These are phyloP conservation scores for Vigna angularis DNA, from an alignment of 306 rosid species.

Conservation along the genomic window DNA sequence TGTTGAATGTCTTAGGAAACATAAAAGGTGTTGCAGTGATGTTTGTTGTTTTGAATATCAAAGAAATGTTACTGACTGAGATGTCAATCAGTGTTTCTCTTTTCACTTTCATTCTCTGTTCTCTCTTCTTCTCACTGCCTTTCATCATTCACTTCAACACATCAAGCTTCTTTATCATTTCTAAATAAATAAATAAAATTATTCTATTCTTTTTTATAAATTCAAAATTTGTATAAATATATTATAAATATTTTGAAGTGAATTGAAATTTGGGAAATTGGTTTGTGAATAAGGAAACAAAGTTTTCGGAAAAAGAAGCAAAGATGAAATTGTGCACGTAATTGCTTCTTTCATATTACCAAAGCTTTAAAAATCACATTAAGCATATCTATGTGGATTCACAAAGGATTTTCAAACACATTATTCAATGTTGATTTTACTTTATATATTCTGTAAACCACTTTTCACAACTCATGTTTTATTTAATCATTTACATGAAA, in stretches of 20 bases:
- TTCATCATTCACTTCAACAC: too few species aligned
- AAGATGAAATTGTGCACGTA: conserved; percentile 9
- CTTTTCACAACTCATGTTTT: not conserved
- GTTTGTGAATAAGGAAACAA: conserved; percentile 25
- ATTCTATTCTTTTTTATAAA: too few species aligned
- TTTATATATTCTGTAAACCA: not conserved
- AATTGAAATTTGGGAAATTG: not conserved
- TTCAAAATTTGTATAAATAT: too few species aligned
- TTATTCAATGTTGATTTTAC: conserved; percentile 39
- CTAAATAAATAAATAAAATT: too few species aligned
- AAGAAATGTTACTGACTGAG: not conserved
- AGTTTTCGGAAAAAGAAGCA: conserved; percentile 34
- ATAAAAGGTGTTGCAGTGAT: not conserved
- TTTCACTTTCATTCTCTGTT: not conserved
- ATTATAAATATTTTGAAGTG: not conserved
- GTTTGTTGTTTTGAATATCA: too few species aligned
- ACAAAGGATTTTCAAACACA: conserved; percentile 43
- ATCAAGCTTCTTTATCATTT: too few species aligned
- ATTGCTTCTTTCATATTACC: conserved; percentile 38
- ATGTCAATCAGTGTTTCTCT: not conserved
- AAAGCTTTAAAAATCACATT: conserved; percentile 19
- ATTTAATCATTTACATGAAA: too few species aligned
- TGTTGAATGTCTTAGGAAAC: not conserved
- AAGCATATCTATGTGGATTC: conserved; percentile 50
- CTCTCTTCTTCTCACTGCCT: too few species aligned